Evolutionary conservation across 2,329 filamentous ascomycete species (phyloP), one percentile per base, ranked within the genome.

Genomic region (Cladophialophora psammophila): DNA sequence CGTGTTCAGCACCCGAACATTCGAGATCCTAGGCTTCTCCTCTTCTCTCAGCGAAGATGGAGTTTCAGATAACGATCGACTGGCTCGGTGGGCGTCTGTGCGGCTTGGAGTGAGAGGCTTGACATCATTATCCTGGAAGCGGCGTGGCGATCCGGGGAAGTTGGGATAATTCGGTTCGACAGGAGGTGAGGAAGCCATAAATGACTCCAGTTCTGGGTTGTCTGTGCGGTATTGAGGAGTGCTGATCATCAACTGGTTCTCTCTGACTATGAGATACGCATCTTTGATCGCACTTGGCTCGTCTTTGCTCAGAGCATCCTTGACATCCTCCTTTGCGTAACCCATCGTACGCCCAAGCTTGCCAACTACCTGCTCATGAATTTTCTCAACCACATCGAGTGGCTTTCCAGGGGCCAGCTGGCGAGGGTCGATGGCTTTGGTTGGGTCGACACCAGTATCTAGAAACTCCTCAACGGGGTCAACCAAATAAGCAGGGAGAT

Each of bases 271-370:
- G 80, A 97, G 90, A 81, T 98, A 99, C 1, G 95, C 95, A 80
- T 99, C 95, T 81, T 99, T 99, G 84, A 99, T 97, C 10, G 95
- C 94, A 66, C 94, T 98, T 12, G 95, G 95, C 78, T 99, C 95
- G 61, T 95, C 89, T 64, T 93, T 93, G 75, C 91, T 90, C 69
- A 99, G 83, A 26, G 95, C 94, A 79, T 98, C 95, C 76, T 97
- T 91, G 61, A 99, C 94, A 82, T 99, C 95, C 69, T 91, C 91
- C 77, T 92, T 94, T 40, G 91, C 93, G 77, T 99, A 99, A 67
- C 95, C 95, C 94, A 99, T 98, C 0, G 93, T 97, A 81, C 94
- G 95, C 75, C 94, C 95, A 61, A 99, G 90, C 83, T 98, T 98
- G 67, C 94, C 91, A 5, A 96, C 94, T 3, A 98, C 94, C 72